Base-by-base conservation (phyloP, 345 rosid genomes). In the Triadica sebifera region DNA sequence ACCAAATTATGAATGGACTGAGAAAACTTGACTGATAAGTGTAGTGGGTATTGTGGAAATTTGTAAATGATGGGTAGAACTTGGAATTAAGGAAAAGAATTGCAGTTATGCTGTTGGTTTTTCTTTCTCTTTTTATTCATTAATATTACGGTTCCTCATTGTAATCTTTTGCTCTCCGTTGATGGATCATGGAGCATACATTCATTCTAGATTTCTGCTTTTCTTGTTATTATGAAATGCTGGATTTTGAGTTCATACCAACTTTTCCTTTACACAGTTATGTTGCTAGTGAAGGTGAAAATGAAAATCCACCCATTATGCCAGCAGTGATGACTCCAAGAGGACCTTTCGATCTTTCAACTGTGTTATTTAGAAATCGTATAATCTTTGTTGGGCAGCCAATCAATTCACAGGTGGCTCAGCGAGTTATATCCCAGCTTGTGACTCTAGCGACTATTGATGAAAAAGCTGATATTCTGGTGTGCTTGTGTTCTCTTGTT, bases 301-400 rank as follows among this genome's bases (percentile, higher is more conserved):
- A 78, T 16, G 92, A 84, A 50, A 92, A 95, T 79, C 97, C 97
- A 39, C 97, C 98, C 45, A 81, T 93, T 56, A 91, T 90, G 98
- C 98, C 97, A 37, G 86, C 89, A 41, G 91, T 93, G 65, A 84
- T 89, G 86, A 91, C 97, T 59, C 94, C 98, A 60, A 98, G 92
- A 79, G 96, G 98, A 77, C 85, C 94, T 79, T 67, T 91, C 80
- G 99, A 93, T 79, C 91, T 93, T n/a, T 87, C 93, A 78, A 86
- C 92, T 61, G 93, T 95, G 61, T 77, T 95, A 61, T 86, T 91
- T 60, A 86, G 97, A 20, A 93, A 91, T 77, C 94, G 97, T 62
- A 93, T 93, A 20, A 90, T 95, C 81, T 95, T 95, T 76, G 85
- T 91, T 15, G 99, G 98, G 73, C 89, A 92, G 78, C 91, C 96